A percentile compares a stretch with the other conserved stretches of the same genome.
Evolutionary conservation across 163 green algal species (phyloP).

Genomic region (Chloromonas sp.): DNA sequence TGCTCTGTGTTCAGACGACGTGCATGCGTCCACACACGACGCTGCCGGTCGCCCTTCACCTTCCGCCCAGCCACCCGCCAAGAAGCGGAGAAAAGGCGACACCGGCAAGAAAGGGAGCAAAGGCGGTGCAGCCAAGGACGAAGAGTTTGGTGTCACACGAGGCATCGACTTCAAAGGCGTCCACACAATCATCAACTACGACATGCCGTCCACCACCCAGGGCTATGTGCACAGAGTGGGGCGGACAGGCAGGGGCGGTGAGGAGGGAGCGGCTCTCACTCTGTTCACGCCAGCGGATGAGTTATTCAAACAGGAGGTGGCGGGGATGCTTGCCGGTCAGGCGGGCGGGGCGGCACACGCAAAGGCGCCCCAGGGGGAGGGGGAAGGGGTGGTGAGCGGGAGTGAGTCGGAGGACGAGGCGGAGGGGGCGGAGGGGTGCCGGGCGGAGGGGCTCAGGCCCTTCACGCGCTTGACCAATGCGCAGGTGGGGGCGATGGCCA

Average conservation of each 20-base stretch:
- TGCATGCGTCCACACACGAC: constrained; percentile 37
- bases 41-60: background rate
- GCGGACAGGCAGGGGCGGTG: constrained; percentile 73
- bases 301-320: constrained; percentile 12
- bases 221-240: constrained; percentile 64
- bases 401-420: constrained; percentile 23
- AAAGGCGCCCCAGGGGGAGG: background rate
- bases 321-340: too few species aligned
- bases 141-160: constrained; percentile 92
- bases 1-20: constrained; percentile 42
- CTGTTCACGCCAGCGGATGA: constrained; percentile 54
- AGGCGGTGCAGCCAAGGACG: constrained; percentile 31
- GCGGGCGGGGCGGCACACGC: too few species aligned
- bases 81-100: constrained; percentile 6
- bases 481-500: constrained; percentile 18
- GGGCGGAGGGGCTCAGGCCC: constrained; percentile 23
- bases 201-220: constrained; percentile 49
- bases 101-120: constrained; percentile 6
- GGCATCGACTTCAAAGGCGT: constrained; percentile 98
- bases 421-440: background rate
- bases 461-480: constrained; percentile 57
- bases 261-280: constrained; percentile 63
- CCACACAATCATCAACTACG: constrained; percentile 84
- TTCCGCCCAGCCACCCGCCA: background rate
- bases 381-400: constrained; percentile 20